Percentiles rank a stretch among this genome's conserved stretches.
phyloP scores from a whole-genome alignment of 2,329 filamentous ascomycete genomes.

The Alternaria sp. region DNA sequence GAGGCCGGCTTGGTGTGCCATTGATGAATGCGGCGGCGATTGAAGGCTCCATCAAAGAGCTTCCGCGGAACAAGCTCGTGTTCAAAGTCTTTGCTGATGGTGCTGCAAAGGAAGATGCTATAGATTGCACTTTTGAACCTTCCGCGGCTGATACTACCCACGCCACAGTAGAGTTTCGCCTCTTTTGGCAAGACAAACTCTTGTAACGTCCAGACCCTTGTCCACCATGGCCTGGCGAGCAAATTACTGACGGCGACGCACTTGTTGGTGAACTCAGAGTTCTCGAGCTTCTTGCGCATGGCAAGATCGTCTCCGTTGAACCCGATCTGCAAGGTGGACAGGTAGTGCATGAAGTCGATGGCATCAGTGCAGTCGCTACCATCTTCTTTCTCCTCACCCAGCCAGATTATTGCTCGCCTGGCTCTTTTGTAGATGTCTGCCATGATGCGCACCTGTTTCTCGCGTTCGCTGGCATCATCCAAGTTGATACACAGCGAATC shows the following conservation, averaged over 20 bases:
- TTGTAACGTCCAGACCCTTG: conserved; percentile 38
- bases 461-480: conserved; percentile 29
- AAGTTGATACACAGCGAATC: conserved; percentile 42
- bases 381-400: conserved; percentile 27
- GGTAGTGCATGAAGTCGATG: conserved; percentile 31
- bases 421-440: conserved; percentile 36
- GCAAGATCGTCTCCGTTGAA: conserved; percentile 24
- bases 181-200: conserved; percentile 39
- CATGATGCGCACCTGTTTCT: conserved; percentile 42
- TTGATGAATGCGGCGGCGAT: conserved; percentile 38
- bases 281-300: conserved; percentile 23
- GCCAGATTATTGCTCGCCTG: conserved; percentile 32
- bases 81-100: conserved; percentile 27
- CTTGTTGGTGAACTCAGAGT: conserved; percentile 15
- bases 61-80: conserved; percentile 32
- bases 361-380: conserved; percentile 33
- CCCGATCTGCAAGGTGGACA: conserved; percentile 24
- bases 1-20: conserved; percentile 23
- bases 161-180: conserved; percentile 35
- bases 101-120: conserved; percentile 36
- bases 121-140: conserved; percentile 40
- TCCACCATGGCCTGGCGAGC: conserved; percentile 37
- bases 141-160: conserved; percentile 26
- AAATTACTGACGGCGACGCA: conserved; percentile 32
- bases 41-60: conserved; percentile 38